Base-by-base conservation (phyloP, 2,329 filamentous ascomycete genomes). In the Cladosporium sp. region DNA sequence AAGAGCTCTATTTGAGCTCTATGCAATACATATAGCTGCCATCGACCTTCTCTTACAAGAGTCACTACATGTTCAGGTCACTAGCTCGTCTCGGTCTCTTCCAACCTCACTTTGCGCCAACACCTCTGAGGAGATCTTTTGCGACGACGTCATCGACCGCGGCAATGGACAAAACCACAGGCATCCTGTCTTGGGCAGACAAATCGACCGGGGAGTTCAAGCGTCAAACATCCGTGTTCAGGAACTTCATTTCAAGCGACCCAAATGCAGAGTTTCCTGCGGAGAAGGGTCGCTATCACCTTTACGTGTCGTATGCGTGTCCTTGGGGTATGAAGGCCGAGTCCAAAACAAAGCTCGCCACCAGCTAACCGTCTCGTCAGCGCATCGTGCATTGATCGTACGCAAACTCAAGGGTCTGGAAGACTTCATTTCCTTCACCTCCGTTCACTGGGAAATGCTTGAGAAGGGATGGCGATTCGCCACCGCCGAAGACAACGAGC, bases 241-340 rank as follows among this genome's bases (percentile, higher is more conserved):
- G 93, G 53, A 82, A 86, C 68, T 88, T 76, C 69, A 87, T 96
- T 68, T 89, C 86, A 27, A 80, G 78, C 56, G 81, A 88, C 60
- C 71, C 82, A 1, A 84, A 80, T 37, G 85, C 88, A 4, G 73
- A 84, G 68, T 96, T 90, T 61, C 87, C 89, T 4, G 80, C 89
- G 1, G 92, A 97, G 72, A 89, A 88, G 72, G 89, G 80, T 47
- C 80, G 93, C 50, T 99, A 99, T 69, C 93, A 99, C 72, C 82
- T 99, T 61, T 99, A 92, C 67, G 86, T 96, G 59, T 92, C 86
- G 63, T 96, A 95, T 70, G 91, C 91, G 6, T 96, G 91, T 70
- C 91, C 91, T 3, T 96, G 91, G 91, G 85, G 77, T 79, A 63
- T 52, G 70, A 63, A 5, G 5, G 19, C 13, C 7, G 20, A 1